Base-by-base conservation (phyloP, 164 flowering plant genomes). In the Umbilicus rupestris region DNA sequence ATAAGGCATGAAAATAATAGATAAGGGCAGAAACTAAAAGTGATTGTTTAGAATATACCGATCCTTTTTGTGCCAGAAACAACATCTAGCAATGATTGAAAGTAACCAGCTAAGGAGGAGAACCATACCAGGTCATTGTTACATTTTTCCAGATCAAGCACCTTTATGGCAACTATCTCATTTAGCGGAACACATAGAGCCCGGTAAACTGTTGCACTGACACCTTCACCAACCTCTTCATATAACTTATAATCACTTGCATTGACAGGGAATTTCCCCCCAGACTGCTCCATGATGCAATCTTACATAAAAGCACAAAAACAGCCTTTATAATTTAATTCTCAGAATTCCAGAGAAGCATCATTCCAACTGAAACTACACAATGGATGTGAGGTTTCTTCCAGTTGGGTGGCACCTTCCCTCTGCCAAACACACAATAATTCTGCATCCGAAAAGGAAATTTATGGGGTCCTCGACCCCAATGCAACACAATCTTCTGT, bases 221-320 rank as follows among this genome's bases (percentile, higher is more conserved):
- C 94, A 58, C 98, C 98, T 69, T 90, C 91, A 62, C 98, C 98
- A 74, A 90, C 84, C 74, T 87, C 97, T 78, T 93, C 98, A 67
- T 81, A 89, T 70, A 89, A 74, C 66, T 81, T 82, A 76, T 93
- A 93, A 63, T 87, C 91, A 67, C 80, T 74, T 17, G 97, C 79
- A 76, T 77, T 66, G 66, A 86, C 67, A 62, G 98, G 97, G 78
- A 70, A 90, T 73, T 60, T 84, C 78, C 79, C 88, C 68, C 82
- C 85, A 42, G 80, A 12, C 69, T 69, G 73, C 67, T 74, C 85
- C 92, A 79, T 83, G 55, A 67, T 71, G 78, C 73, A 68, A 71
- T 67, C 70, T 83, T 76, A 77, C 71, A 76, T 52, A 66, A 74
- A 68, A 73, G 67, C 72, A 66, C 69, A 62, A 71, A 74, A 66